Evolutionary conservation across 768 basidiomycete species (phyloP).

Genomic region (Strobilomyces echinocephalus): DNA sequence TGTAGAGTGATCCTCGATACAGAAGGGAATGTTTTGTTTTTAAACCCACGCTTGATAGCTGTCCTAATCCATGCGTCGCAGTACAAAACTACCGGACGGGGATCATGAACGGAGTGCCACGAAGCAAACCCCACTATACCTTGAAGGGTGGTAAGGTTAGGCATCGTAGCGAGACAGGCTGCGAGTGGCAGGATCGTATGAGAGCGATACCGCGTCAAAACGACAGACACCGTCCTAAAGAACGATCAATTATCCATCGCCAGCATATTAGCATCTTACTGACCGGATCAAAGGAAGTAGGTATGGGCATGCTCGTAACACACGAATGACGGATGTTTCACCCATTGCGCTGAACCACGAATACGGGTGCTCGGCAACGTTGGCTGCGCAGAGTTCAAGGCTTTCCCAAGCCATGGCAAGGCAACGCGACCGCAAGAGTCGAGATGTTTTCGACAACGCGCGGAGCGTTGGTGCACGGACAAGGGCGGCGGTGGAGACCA

Average conservation of each 20-base stretch:
- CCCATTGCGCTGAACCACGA: neutral
- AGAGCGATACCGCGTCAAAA: neutral
- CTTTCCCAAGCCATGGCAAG: constrained; percentile 13
- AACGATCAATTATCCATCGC: neutral
- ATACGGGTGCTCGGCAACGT: neutral
- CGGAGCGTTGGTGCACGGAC: neutral
- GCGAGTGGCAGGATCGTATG: neutral
- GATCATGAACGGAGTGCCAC: neutral
- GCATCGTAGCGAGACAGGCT: neutral
- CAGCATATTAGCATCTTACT: neutral
- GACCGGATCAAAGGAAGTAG: constrained; percentile 3
- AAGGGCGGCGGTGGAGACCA: neutral
- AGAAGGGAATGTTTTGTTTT: constrained; percentile 3
- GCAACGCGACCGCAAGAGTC: constrained; percentile 10
- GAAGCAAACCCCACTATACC: neutral
- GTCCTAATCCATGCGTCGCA: neutral
- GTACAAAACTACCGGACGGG: no score
- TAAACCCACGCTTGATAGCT: constrained; percentile 5
- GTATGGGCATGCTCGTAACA: constrained; percentile 1
- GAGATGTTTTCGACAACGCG: constrained; percentile 3
- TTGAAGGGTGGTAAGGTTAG: constrained; percentile 10
- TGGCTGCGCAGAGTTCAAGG: constrained; percentile 2
- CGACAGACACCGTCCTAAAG: neutral
- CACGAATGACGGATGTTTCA: neutral
- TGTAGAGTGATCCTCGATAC: constrained; percentile 5